phyloP scores from a whole-genome alignment of 2,329 filamentous ascomycete species.

The Drechmeria coniospora region DNA sequence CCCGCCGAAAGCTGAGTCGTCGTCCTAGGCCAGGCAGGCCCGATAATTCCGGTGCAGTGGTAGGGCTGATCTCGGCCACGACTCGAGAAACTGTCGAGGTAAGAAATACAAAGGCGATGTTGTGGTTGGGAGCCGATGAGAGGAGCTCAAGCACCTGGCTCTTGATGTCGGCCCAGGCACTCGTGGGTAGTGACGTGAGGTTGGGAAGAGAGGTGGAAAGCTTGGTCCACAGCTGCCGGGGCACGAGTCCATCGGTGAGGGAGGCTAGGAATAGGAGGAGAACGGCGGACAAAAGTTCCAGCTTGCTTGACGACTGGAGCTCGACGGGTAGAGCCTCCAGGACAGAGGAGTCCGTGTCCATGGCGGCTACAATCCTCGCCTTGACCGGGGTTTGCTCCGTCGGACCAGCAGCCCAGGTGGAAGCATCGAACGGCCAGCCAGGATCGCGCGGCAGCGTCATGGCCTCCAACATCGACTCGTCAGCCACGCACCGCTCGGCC shows the following conservation, averaged over 20 bases:
- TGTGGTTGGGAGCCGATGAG: conserved; percentile 57
- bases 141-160: conserved; percentile 55
- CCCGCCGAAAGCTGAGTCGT: conserved; percentile 30
- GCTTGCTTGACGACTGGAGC: conserved; percentile 45
- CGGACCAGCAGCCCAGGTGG: conserved; percentile 15
- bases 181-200: conserved; percentile 10
- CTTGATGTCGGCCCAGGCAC: conserved; percentile 27
- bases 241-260: conserved; percentile 66
- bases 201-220: conserved; percentile 44
- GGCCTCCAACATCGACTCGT: conserved; percentile 45
- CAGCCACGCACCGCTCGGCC: conserved; percentile 40
- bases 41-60: conserved; percentile 13
- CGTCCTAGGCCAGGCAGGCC: conserved; percentile 20
- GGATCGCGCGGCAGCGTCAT: conserved; percentile 33
- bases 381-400: conserved; percentile 14
- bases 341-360: conserved; percentile 56
- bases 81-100: conserved; percentile 55
- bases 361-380: conserved; percentile 39
- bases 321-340: conserved; percentile 46
- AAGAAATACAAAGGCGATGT: conserved; percentile 79
- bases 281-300: conserved; percentile 59
- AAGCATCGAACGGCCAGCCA: conserved; percentile 45
- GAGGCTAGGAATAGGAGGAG: conserved; percentile 60
- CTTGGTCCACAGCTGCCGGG: conserved; percentile 51
- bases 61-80: conserved; percentile 30